A percentile compares a stretch with the other conserved stretches of the same genome.
Evolutionary conservation across 805 yeast species (phyloP).

Genomic region (Lipomyces sp.): DNA sequence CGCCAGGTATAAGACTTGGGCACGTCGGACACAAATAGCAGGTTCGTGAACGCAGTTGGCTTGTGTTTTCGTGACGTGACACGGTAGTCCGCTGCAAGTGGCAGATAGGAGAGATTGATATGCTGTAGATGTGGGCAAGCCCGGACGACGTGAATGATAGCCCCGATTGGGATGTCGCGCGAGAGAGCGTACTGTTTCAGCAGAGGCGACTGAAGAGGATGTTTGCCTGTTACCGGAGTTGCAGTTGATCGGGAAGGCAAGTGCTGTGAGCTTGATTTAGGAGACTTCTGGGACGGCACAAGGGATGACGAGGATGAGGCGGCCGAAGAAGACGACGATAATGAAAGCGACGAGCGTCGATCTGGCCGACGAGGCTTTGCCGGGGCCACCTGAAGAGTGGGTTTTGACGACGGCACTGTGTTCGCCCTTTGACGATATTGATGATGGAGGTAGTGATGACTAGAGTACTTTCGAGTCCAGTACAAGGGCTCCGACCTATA

Average conservation of each 20-base stretch:
- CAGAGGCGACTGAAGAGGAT: conserved; percentile 49
- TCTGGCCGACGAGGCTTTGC: conserved; percentile 4
- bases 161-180: conserved; percentile 82
- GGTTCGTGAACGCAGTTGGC: conserved; percentile 33
- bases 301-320: conserved; percentile 17
- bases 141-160: conserved; percentile 67
- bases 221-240: conserved; percentile 63
- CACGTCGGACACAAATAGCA: conserved; percentile 48
- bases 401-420: conserved; percentile 11
- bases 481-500: conserved; percentile 65
- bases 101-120: conserved; percentile 64
- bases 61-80: conserved; percentile 34
- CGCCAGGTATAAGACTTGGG: conserved; percentile 43
- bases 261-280: background rate
- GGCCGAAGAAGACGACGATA: conserved; percentile 14
- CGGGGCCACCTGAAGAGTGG: background rate
- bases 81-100: conserved; percentile 70
- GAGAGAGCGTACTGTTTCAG: conserved; percentile 65
- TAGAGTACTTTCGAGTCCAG: conserved; percentile 27
- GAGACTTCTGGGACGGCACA: background rate
- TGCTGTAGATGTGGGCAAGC: conserved; percentile 64
- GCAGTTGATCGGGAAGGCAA: background rate
- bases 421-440: conserved; percentile 30
- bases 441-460: conserved; percentile 34
- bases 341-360: conserved; percentile 12